phyloP scores from a whole-genome alignment of 176 grass and related monocot species.

The bread wheat (Triticum aestivum) region IWGSC_CS_RefSeq_v2.1 NC_057804.1:66317855-66318354 shows the following conservation, averaged over 20 bases:
- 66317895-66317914: conserved; percentile 27
- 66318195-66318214: conserved; percentile 25
- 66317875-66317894: conserved; percentile 56
- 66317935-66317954: conserved; percentile 67
- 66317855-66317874: conserved; percentile 71
- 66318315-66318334: conserved; percentile 51
- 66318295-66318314: conserved; percentile 18
- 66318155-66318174: conserved; percentile 45
- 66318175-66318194: conserved; percentile 52
- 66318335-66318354: conserved; percentile 27
- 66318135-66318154: conserved; percentile 31
- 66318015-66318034: conserved; percentile 51
- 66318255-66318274: conserved; percentile 44
- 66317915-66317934: conserved; percentile 47
- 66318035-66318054: conserved; percentile 39
- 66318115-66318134: conserved; percentile 48
- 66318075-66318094: conserved; percentile 72
- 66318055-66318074: conserved; percentile 75
- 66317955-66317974: conserved; percentile 56
- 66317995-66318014: conserved; percentile 79
- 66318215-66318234: conserved; percentile 13
- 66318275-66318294: conserved; percentile 28
- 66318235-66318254: conserved; percentile 40
- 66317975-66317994: conserved; percentile 70
- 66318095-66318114: conserved; percentile 69